These are phyloP conservation scores for Anastatica hierochuntica DNA, from an alignment of 345 rosid species.

Conservation along the genomic window DNA sequence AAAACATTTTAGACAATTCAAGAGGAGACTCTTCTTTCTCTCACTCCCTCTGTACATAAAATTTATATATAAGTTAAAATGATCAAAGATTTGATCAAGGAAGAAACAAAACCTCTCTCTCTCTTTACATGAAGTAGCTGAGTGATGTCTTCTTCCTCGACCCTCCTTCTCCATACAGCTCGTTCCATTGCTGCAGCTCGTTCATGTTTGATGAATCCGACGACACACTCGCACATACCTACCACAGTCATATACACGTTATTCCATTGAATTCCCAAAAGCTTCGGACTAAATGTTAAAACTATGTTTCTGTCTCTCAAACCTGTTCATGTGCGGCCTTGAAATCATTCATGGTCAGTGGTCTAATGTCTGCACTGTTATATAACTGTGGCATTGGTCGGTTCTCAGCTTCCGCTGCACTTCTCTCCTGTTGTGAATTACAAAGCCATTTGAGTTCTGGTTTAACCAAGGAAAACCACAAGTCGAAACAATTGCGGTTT, in stretches of 20 bases:
- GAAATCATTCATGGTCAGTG: not conserved
- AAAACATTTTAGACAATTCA: conserved; percentile 9
- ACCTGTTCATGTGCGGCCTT: not conserved
- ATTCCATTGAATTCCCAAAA: too few species aligned
- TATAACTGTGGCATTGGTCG: not conserved
- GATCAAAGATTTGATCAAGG: too few species aligned
- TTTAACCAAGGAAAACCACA: too few species aligned
- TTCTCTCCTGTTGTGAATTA: not conserved
- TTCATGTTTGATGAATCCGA: not conserved
- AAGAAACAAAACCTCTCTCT: too few species aligned
- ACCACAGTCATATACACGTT: too few species aligned
- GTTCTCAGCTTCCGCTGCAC: not conserved
- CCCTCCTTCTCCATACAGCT: not conserved
- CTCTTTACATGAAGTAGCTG: not conserved
- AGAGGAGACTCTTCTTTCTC: not conserved
- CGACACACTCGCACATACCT: not conserved
- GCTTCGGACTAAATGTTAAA: too few species aligned
- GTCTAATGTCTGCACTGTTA: not conserved
- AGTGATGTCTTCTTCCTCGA: not conserved
- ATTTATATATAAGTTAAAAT: too few species aligned
- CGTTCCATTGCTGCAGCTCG: not conserved
- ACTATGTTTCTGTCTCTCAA: not conserved
- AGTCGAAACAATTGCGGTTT: not conserved
- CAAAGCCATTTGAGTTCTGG: not conserved
- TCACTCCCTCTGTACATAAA: not conserved